Percentiles rank a stretch among this genome's conserved stretches.
phyloP scores from a whole-genome alignment of 2,329 filamentous ascomycete genomes.

The Alternaria triticimaculans region DNA sequence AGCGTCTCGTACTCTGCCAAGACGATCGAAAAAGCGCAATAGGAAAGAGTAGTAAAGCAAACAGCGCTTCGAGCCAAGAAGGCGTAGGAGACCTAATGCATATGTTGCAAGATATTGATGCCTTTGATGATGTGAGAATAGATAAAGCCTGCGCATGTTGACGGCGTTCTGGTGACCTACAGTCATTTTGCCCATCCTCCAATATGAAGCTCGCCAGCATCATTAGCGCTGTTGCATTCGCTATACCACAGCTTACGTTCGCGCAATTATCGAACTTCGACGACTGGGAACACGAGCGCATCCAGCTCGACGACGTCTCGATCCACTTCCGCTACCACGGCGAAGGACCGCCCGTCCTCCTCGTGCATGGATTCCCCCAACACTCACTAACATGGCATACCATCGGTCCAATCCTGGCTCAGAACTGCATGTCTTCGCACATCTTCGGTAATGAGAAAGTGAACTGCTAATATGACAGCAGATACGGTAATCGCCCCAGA shows the following conservation, averaged over 20 bases:
- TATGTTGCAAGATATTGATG: background rate
- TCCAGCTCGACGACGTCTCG: background rate
- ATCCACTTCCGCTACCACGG: background rate
- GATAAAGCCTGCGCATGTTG: background rate
- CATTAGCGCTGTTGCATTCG: background rate
- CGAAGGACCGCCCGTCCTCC: background rate
- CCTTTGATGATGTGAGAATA: background rate
- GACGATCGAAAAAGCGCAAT: background rate
- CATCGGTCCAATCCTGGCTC: background rate
- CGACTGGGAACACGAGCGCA: background rate
- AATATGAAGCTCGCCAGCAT: background rate
- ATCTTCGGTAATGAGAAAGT: background rate
- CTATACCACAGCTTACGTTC: background rate
- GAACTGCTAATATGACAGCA: background rate
- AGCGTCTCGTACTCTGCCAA: background rate
- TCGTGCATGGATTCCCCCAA: background rate
- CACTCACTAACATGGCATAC: background rate
- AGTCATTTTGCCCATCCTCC: rapidly evolving
- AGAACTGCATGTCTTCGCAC: background rate
- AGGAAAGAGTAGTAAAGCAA: background rate
- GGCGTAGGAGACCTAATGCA: background rate
- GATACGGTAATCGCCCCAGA: conserved; percentile 21
- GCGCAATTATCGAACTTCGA: background rate
- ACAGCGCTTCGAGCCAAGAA: background rate
- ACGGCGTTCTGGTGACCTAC: background rate